Evolutionary conservation across 371 early-diverging fungal species (phyloP).

Genomic region (Mortierella sp.): DNA sequence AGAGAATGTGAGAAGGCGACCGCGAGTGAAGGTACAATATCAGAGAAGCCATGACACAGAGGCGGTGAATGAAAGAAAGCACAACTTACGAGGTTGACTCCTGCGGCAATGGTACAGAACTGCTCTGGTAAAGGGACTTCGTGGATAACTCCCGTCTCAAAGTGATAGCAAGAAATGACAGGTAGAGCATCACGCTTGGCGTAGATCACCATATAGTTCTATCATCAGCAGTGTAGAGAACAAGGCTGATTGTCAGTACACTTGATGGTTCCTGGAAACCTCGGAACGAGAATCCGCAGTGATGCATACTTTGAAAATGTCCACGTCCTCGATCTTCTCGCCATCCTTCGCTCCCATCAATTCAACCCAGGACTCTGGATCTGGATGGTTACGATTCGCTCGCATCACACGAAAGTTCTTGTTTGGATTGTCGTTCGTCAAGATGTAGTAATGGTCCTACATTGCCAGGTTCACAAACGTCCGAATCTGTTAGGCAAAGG

Average conservation of each 20-base stretch:
- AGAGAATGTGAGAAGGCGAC: conserved; percentile 2
- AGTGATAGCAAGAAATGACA: conserved; percentile 65
- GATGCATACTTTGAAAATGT: conserved; percentile 71
- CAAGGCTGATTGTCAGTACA: neutral
- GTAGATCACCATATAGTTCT: conserved; percentile 72
- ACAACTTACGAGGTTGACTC: conserved; percentile 67
- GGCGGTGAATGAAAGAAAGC: neutral
- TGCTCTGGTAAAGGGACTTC: conserved; percentile 68
- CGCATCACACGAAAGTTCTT: conserved; percentile 73
- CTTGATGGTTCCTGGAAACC: neutral
- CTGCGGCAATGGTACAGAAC: conserved; percentile 71
- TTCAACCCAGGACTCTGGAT: conserved; percentile 67
- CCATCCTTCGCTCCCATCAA: conserved; percentile 66
- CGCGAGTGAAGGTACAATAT: too few species aligned
- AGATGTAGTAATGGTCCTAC: conserved; percentile 73
- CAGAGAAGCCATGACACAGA: neutral
- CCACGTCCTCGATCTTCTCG: conserved; percentile 86
- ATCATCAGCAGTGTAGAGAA: neutral
- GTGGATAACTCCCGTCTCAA: conserved; percentile 55
- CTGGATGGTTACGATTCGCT: conserved; percentile 55
- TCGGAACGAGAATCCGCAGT: neutral
- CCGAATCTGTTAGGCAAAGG: neutral
- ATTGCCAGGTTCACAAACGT: neutral
- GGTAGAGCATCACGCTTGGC: conserved; percentile 71
- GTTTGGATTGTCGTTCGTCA: conserved; percentile 75